Evolutionary conservation across 768 basidiomycete genomes (phyloP), one percentile per base, ranked within the genome.

Genomic region (Boletus patriciae): DNA sequence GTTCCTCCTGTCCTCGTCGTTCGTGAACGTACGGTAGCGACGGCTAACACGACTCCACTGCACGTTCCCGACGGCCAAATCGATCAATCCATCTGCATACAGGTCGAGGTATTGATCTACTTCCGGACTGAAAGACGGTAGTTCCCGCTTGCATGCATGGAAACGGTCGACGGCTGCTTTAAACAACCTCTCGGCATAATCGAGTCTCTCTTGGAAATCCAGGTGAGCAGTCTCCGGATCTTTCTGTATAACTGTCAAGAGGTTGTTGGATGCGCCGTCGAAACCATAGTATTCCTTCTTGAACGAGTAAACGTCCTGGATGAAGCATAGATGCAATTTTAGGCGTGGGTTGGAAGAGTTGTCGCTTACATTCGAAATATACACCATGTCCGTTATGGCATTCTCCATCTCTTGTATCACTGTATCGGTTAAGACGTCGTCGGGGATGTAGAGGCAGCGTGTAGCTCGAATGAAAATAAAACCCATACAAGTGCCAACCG

Each of bases 281-380:
- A 56, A 34, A 13, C 27, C 47, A 10, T n/a, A n/a, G n/a, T 29
- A 25, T 34, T 64, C 63, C 41, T 62, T 62, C 46, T 64, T 64
- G 43, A 59, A 64, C 7, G 62, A 62, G 37, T 59, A 48, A 19
- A 65, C 50, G 8, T 58, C 59, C 62, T 65, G 38, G 15, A 44
- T 10, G 4, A 25, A 45, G 21, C 34, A n/a, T 19, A 23, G 40
- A 38, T 15, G 15, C 13, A 36, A 13, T 6, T 5, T 51, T 27
- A 45, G 21, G 5, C 16, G 10, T 0, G 11, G 15, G 15, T 6
- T 25, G 12, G 11, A 25, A 27, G 21, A 19, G 42, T n/a, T 43
- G n/a, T n/a, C n/a, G n/a, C 59, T 58, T 19, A 61, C 62, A 34
- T 60, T 63, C 15, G 55, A 42, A 44, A 64, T 46, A 27, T 38